Percentiles rank a stretch among this genome's conserved stretches.
Conservation (phyloP, 176 grass and related monocot genomes). For the Aegilops bicornis region DNA sequence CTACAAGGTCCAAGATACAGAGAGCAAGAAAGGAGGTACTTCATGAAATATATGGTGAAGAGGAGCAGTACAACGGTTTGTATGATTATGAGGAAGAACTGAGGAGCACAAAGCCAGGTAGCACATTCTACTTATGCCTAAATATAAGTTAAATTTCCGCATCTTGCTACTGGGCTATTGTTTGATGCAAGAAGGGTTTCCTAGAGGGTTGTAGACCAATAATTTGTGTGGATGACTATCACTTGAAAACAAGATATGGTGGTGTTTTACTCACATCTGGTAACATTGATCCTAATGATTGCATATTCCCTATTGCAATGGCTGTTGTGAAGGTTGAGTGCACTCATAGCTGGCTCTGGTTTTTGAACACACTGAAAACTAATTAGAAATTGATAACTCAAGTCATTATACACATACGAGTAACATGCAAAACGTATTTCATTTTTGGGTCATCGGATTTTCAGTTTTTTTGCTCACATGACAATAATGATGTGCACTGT, state of each 20-base stretch:
- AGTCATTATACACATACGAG: too few species aligned
- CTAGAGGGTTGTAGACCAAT: background rate
- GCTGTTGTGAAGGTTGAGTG: background rate
- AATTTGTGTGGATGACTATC: too few species aligned
- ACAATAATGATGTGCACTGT: too few species aligned
- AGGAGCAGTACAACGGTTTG: background rate
- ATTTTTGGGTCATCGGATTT: too few species aligned
- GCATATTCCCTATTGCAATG: background rate
- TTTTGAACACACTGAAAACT: background rate
- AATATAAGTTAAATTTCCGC: too few species aligned
- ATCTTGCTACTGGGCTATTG: too few species aligned
- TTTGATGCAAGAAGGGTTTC: background rate
- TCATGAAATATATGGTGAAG: background rate
- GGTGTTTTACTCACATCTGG: too few species aligned
- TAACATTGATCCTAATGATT: background rate
- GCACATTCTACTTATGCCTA: background rate
- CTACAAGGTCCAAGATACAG: background rate
- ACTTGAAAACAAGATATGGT: too few species aligned
- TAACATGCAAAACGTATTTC: too few species aligned
- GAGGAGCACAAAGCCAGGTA: background rate
- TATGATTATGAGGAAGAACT: background rate
- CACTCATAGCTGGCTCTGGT: background rate
- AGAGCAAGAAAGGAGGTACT: background rate
- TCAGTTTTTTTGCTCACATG: too few species aligned
- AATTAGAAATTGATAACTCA: too few species aligned